Base-by-base conservation (phyloP, 306 rosid species). In the Neltuma alba region DNA sequence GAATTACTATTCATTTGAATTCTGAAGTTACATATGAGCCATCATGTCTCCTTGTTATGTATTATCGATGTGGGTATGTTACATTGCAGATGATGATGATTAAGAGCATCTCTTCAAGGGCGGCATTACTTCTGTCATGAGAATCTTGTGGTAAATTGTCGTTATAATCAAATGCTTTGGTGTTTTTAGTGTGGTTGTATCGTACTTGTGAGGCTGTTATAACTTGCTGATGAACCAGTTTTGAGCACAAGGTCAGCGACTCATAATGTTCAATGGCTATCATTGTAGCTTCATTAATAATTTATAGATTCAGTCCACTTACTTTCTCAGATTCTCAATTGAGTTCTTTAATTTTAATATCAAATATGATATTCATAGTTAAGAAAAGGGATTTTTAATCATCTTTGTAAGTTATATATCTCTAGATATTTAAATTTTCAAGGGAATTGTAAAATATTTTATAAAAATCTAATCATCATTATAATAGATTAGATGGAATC, bases 201-300 rank as follows among this genome's bases (percentile, higher is more conserved):
- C 64, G 44, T 81, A 83, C 84, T 82, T 85, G 72, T 80, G 76
- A 85, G 80, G 83, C 72, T 83, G 83, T 62, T 9, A 61, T 36
- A 20, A 60, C 76, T 44, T 78, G 70, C 63, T 67, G 68, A 72
- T 70, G 73, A 79, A 54, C 78, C 74, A 80, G 48, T 81, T 87
- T 80, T 78, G 64, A 25, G 67, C 75, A 74, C 48, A 78, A 83
- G 79, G 33, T 81, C 63, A 45, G 45, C 61, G 38, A 74, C 72
- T 58, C 58, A 75, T 62, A 37, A 5, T 84, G 72, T 48, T 38
- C 1, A 85, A 70, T n/a, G 62, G 70, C 57, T 57, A 44, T 12
- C 70, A 61, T 68, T 76, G 69, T 70, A 77, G 73, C 72, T 76
- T 76, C 78, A 34, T 80, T 68, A 81, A 76, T 79, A 75, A 78